A percentile compares a stretch with the other conserved stretches of the same genome.
Evolutionary conservation across 371 early-diverging fungal species (phyloP).

Genomic region (Polyrhizophydium stewartii): DNA sequence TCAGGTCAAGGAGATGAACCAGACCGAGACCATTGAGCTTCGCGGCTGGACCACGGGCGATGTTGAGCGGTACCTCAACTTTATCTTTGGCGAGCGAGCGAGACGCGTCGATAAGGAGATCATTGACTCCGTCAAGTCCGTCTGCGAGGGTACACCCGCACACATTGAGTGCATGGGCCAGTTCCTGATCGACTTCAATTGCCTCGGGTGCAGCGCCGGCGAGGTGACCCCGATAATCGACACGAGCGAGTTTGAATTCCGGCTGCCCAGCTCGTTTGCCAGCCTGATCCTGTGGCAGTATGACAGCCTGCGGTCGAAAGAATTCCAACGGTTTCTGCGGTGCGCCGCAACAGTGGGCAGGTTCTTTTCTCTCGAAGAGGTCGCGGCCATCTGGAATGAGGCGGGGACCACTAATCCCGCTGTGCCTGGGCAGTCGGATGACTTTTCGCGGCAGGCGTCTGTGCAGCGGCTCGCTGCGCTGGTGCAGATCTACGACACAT

Average conservation of each 20-base stretch:
- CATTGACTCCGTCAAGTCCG: not conserved
- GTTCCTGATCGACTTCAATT: not conserved
- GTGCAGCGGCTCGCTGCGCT: not conserved
- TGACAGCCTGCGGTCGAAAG: not conserved
- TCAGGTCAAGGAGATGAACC: not conserved
- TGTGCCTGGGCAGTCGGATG: not conserved
- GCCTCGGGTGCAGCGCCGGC: not conserved
- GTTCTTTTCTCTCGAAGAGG: slow-evolving; percentile 8
- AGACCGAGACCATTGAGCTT: not conserved
- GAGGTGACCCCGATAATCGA: not conserved
- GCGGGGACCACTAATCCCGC: not conserved
- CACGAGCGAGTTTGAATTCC: not conserved
- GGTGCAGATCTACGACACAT: slow-evolving; percentile 1
- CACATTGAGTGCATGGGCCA: not conserved
- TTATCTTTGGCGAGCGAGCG: not conserved
- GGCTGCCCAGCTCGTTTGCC: not conserved
- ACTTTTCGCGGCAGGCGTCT: not conserved
- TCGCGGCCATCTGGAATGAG: slow-evolving; percentile 8
- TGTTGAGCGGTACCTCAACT: not conserved
- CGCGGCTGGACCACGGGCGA: not conserved
- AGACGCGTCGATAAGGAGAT: not conserved
- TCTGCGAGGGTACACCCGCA: not conserved
- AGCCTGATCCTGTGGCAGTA: slow-evolving; percentile 2
- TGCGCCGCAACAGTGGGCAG: slow-evolving; percentile 5
- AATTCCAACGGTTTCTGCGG: slow-evolving; percentile 6